Evolutionary conservation across 306 rosid species (phyloP), one percentile per base, ranked within the genome.

Genomic region (Vicia faba): DNA sequence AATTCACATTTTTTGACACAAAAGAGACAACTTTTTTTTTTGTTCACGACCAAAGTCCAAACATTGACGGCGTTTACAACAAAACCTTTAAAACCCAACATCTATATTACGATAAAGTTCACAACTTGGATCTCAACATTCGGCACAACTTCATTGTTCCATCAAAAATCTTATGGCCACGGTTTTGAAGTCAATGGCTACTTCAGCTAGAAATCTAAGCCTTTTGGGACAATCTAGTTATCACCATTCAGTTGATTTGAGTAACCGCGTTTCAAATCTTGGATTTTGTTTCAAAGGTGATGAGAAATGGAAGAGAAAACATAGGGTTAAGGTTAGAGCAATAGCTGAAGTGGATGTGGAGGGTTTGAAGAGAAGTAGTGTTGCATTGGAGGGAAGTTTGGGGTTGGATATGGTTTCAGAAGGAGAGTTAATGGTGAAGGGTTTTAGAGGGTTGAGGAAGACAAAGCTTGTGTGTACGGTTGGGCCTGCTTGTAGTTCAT

Each of bases 381-480:
- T 26, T 55, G 66, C 57, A 41, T 81, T 79, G 61, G 84, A 77
- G 61, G 81, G 77, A 38, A 62, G 11, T 46, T 71, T 86, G 61
- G 89, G 80, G 75, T 64, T 91, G 71, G 96, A 92, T 38, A 80
- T 78, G 44, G 96, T 89, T 43, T 83, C 88, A 14, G 98, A 92
- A 74, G 75, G 73, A 62, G 95, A 89, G 23, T 67, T 89, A 78
- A 87, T 79, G 66, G 82, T 84, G 76, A 89, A 84, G 62, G 95
- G 98, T 23, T 87, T 89, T 71, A 64, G 72, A 69, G 95, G 96
- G 43, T 56, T 86, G 88, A 89, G 95, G 82, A 92, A 87, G 87
- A 92, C 98, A 29, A 92, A 92, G 80, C 85, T 92, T 1, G 89
- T 89, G 9, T 89, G 98, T 67, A 92, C 96, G 0, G 70, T 92